These are phyloP conservation scores for Rhizopus stolonifer DNA, from an alignment of 371 early-diverging fungal genomes.

Conservation along the genomic window DNA sequence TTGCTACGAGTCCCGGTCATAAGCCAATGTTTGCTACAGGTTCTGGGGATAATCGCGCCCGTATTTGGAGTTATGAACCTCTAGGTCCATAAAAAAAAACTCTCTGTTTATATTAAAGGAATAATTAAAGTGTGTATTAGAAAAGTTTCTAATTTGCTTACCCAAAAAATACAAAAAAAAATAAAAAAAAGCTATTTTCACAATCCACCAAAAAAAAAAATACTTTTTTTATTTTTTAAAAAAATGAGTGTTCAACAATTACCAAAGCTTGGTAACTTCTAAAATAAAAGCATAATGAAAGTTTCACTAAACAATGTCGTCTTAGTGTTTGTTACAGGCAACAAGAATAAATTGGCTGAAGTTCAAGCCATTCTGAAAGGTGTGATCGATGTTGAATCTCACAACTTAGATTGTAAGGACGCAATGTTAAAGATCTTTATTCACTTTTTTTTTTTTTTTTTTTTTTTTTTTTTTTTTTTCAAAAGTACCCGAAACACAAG, in stretches of 20 bases:
- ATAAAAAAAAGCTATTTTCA: no score
- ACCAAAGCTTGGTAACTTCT: constrained; percentile 19
- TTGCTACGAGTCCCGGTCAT: constrained; percentile 80
- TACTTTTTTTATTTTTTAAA: no score
- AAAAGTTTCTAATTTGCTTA: no score
- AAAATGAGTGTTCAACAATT: constrained; percentile 2
- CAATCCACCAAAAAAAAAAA: no score
- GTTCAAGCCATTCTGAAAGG: constrained; percentile 79
- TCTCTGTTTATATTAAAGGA: not conserved
- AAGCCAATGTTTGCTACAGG: constrained; percentile 92
- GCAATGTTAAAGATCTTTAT: no score
- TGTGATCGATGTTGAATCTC: constrained; percentile 63
- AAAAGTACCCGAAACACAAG: constrained; percentile 89
- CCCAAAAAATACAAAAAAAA: no score
- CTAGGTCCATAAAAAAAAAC: constrained; percentile 14
- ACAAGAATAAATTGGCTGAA: constrained; percentile 90
- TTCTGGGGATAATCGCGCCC: constrained; percentile 90
- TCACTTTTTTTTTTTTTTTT: no score
- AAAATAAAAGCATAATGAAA: no score
- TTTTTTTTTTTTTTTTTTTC: not conserved
- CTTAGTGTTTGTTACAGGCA: constrained; percentile 72
- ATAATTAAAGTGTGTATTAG: no score
- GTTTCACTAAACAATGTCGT: no score
- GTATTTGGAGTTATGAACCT: constrained; percentile 85
- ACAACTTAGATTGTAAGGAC: constrained; percentile 77